Conservation (phyloP, 176 grass and related monocot genomes). For the Oryza australiensis region DNA sequence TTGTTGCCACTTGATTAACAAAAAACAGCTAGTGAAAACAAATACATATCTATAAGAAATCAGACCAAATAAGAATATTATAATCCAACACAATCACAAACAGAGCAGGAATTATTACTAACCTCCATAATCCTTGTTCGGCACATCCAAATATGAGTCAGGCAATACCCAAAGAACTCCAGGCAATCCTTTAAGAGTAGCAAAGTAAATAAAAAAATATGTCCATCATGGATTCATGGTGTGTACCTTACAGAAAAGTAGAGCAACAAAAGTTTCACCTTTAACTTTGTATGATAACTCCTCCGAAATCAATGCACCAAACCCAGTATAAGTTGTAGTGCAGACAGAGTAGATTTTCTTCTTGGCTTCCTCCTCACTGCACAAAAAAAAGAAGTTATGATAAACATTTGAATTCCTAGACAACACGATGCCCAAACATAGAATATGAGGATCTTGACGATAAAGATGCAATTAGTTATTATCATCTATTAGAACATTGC, state of each 20-base stretch:
- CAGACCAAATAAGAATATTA: slow-evolving; percentile 2
- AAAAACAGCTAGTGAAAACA: neutral
- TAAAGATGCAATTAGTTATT: neutral
- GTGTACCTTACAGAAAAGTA: slow-evolving; percentile 16
- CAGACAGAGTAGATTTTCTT: slow-evolving; percentile 95
- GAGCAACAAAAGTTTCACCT: slow-evolving; percentile 53
- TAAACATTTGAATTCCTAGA: neutral
- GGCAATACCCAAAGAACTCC: slow-evolving; percentile 99
- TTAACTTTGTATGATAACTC: slow-evolving; percentile 98
- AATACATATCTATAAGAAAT: neutral
- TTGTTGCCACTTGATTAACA: neutral
- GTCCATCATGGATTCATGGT: neutral
- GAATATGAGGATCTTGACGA: neutral
- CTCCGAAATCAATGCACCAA: slow-evolving; percentile 89
- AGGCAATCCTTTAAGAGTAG: slow-evolving; percentile 63
- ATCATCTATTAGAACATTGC: neutral
- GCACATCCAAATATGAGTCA: slow-evolving; percentile 97
- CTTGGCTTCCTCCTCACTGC: slow-evolving; percentile 96
- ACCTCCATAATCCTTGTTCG: slow-evolving; percentile 99
- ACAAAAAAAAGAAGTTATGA: neutral
- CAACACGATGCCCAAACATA: neutral
- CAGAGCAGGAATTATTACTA: neutral
- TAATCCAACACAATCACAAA: too few species aligned
- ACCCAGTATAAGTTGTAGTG: slow-evolving; percentile 79
- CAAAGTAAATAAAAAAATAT: slow-evolving; percentile 7